Evolutionary conservation across 257 asterid species (phyloP), one percentile per base, ranked within the genome.

Genomic region (Catharanthus roseus): DNA sequence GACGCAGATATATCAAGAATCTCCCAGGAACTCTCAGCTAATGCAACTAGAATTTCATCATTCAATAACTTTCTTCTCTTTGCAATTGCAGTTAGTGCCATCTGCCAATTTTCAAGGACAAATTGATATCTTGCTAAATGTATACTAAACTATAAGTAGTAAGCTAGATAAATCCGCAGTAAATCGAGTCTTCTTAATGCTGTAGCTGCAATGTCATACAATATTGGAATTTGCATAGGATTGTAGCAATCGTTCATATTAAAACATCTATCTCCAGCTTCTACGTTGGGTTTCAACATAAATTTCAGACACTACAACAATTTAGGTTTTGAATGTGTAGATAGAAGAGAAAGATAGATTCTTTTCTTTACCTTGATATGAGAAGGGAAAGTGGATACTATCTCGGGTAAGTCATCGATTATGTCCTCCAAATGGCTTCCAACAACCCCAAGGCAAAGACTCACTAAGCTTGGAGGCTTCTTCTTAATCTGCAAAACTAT

Each of bases 351-450:
- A 49, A 23, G 47, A n/a, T 33, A 62, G 51, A 36, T 45, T 49
- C 13, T 7, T 53, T n/a, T 93, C 8, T 38, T 38, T 93, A 56
- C 97, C 97, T 89, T 93, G 47, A 89, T 80, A 73, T 85, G 81
- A 19, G 95, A 63, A 15, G 97, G 97, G 71, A 93, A 86, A 50
- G 77, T 72, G 53, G 82, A 72, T 26, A 90, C 79, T 39, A 91
- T 82, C 44, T 86, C 93, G 0, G 96, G 71, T 78, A 93, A 81
- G 77, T 89, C 91, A 67, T 89, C 96, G 34, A 84, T 21, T 53
- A 93, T 88, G 78, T 93, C 97, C 80, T 93, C 97, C 10, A 93
- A 88, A 76, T 93, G 87, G 79, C 78, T 78, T 33, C 99, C 99
- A 13, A 93, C 75, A 36, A 86, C 82, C 73, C 99, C 99, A 33